Base-by-base conservation (phyloP, 108 stramenopile species). In the Nitzschia sp. region DNA sequence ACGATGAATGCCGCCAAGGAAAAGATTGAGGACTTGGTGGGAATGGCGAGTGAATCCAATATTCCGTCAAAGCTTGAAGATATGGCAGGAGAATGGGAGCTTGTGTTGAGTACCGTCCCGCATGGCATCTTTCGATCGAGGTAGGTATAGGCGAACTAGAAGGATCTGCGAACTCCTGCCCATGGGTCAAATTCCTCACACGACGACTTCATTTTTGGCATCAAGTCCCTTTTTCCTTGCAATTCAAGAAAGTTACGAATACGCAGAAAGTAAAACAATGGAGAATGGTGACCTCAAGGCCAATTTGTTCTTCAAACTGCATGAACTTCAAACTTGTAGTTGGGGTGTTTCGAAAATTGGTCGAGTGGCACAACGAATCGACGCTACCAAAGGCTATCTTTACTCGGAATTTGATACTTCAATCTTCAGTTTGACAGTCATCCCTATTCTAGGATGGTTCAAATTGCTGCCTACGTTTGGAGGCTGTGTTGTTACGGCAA, bases 371-470 rank as follows among this genome's bases (percentile, higher is more conserved):
- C 96, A 97, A 78, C 74, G 80, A 25, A 82, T 91, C 56, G 87
- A 90, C 78, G 48, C 87, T 17, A 45, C 59, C 6, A 65, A 25
- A 28, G 65, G 71, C 0, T 89, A 87, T 54, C 59, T 95, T 46
- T 92, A 87, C 73, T 80, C 77, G 32, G 91, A 92, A 69, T 90
- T 92, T 70, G 88, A 94, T 65, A 91, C 95, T 0, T 81, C 77
- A 17, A 79, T 90, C 26, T 92, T 94, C 58, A 72, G 75, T 29
- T 77, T 97, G 62, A 97, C 96, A 0, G 92, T 90, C 24, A 84
- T 97, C 57, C 96, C 96, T 8, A 89, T 97, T 51, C 55, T 97
- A 63, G 96, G 96, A 11, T 97, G 92, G 92, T 94, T 91, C 82
- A 68, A 75, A 64, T 76, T 97, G 3, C 68, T 97, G 1, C 96